phyloP scores from a whole-genome alignment of 1,284 basidiomycete species.

The Ceratobasidium sp. region DNA sequence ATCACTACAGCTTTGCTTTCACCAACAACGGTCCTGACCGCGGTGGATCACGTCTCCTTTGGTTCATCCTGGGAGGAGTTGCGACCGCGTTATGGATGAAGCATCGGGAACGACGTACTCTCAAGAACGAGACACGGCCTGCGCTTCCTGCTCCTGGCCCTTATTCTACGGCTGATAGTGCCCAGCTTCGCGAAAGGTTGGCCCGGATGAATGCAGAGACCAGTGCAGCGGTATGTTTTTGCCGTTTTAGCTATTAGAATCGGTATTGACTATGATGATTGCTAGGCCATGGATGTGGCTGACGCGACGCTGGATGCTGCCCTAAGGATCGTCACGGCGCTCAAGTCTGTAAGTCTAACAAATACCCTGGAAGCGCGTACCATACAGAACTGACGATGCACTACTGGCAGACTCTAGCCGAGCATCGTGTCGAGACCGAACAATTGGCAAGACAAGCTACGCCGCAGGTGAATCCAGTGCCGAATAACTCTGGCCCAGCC shows the following conservation, averaged over 20 bases:
- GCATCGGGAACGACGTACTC: neutral
- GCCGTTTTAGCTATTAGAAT: neutral
- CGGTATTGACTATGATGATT: neutral
- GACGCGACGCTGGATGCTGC: constrained; percentile 38
- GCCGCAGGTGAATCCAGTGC: constrained; percentile 8
- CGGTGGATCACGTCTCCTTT: constrained; percentile 17
- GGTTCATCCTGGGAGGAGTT: constrained; percentile 33
- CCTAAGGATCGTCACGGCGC: constrained; percentile 14
- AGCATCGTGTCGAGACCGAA: constrained; percentile 12
- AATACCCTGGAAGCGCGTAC: neutral
- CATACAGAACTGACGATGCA: neutral
- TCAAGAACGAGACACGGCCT: neutral
- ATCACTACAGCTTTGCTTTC: constrained; percentile 38
- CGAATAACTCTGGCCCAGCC: neutral
- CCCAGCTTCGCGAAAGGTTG: neutral
- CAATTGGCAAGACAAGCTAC: neutral
- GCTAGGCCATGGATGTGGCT: constrained; percentile 29
- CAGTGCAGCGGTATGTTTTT: constrained; percentile 17
- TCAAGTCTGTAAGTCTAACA: constrained; percentile 17
- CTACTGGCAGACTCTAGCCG: constrained; percentile 1
- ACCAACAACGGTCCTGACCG: constrained; percentile 1
- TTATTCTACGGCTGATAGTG: neutral
- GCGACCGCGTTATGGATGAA: constrained; percentile 16
- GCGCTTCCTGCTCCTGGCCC: constrained; percentile 12
- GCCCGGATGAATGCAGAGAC: constrained; percentile 22